Percentiles rank a stretch among this genome's conserved stretches.
Evolutionary conservation across 805 yeast species (phyloP).

Genomic region (Priceomyces castillae): DNA sequence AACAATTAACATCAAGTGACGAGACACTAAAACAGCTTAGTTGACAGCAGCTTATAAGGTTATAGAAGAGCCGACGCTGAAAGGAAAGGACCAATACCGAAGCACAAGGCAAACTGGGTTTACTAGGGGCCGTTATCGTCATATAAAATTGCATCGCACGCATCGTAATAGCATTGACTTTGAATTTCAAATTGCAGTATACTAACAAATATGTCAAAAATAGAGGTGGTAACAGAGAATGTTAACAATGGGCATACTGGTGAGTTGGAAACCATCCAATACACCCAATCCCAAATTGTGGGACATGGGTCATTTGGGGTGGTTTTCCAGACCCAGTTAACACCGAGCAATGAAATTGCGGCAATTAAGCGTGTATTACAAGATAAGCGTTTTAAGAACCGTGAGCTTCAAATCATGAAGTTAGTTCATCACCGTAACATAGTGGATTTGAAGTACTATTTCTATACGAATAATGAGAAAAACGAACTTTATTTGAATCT

Average conservation of each 20-base stretch:
- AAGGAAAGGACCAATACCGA: too few relatives aligned
- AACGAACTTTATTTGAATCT: slow-evolving; percentile 81
- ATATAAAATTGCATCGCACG: not conserved
- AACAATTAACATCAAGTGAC: not conserved
- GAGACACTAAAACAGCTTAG: not conserved
- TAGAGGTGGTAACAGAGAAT: slow-evolving; percentile 54
- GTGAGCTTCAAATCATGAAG: slow-evolving; percentile 96
- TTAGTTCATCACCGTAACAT: slow-evolving; percentile 80
- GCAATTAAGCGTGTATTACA: slow-evolving; percentile 97
- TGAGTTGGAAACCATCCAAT: slow-evolving; percentile 58
- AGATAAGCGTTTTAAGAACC: slow-evolving; percentile 88
- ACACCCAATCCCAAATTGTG: slow-evolving; percentile 82
- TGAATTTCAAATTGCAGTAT: slow-evolving; percentile 6
- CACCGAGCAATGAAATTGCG: slow-evolving; percentile 72
- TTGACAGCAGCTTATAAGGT: not conserved
- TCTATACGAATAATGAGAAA: slow-evolving; percentile 72
- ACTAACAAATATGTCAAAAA: slow-evolving; percentile 41
- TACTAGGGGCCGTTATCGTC: not conserved
- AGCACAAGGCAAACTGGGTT: not conserved
- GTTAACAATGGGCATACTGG: slow-evolving; percentile 74
- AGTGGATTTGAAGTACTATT: slow-evolving; percentile 83
- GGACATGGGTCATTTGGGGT: slow-evolving; percentile 99
- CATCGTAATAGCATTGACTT: not conserved
- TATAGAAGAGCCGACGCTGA: not conserved
- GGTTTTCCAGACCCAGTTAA: slow-evolving; percentile 82